phyloP scores from a whole-genome alignment of 2,329 filamentous ascomycete species.

The Trichoderma sp. region DNA sequence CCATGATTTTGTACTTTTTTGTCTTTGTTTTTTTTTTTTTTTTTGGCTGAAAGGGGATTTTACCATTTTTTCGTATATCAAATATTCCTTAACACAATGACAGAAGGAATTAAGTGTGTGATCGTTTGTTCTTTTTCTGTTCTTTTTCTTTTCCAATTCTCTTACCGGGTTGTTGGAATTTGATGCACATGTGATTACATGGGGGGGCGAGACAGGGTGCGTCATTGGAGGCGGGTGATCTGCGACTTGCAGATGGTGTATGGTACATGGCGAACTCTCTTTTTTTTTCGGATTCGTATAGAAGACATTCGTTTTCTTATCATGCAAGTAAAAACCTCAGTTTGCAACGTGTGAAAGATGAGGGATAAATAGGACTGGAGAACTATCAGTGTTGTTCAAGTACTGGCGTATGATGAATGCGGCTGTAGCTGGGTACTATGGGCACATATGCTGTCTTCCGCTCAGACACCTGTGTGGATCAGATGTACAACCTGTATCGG shows the following conservation, averaged over 20 bases:
- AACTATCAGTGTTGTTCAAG: neutral
- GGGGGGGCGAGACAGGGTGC: constrained; percentile 9
- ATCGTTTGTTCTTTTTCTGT: neutral
- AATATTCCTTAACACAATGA: neutral
- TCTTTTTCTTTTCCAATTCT: too few relatives aligned
- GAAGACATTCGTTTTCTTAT: neutral
- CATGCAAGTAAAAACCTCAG: neutral
- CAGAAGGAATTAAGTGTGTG: neutral
- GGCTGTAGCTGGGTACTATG: neutral
- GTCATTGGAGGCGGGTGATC: constrained; percentile 25
- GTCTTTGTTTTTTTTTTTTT: neutral
- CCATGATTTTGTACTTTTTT: neutral
- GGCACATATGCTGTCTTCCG: neutral
- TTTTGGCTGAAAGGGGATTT: neutral
- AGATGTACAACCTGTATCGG: neutral
- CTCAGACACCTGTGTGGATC: neutral
- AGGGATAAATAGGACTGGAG: too few relatives aligned
- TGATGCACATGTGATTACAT: constrained; percentile 6
- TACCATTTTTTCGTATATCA: neutral
- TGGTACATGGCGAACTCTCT: neutral
- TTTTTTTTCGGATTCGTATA: neutral
- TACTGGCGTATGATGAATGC: neutral
- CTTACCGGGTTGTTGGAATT: neutral
- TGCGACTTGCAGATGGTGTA: constrained; percentile 13
- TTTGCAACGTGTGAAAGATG: neutral